Conservation (phyloP, 306 rosid species). For the Heteromeles arbutifolia region DNA sequence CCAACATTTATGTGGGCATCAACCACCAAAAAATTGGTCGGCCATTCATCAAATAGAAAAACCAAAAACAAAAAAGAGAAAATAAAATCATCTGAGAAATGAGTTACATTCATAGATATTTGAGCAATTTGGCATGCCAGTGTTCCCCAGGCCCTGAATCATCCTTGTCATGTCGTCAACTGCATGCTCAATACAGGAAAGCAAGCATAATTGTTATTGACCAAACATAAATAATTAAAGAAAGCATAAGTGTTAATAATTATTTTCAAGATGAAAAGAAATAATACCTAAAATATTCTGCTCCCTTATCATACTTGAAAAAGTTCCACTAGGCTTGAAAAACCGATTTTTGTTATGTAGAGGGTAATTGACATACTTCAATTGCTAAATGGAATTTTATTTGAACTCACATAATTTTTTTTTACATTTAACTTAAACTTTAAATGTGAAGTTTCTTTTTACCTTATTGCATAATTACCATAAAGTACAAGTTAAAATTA, state of each 20-base stretch:
- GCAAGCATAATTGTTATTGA: background rate
- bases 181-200: background rate
- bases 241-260: background rate
- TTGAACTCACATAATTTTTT: too few relatives aligned
- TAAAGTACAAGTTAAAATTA: too few relatives aligned
- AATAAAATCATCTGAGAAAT: background rate
- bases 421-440: too few relatives aligned
- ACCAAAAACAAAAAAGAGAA: background rate
- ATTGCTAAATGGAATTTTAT: too few relatives aligned
- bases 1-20: constrained; percentile 61
- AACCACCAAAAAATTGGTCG: constrained; percentile 66
- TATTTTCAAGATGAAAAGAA: background rate
- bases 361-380: too few relatives aligned
- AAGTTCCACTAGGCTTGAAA: background rate
- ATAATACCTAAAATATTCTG: background rate
- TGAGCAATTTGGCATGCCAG: constrained; percentile 38
- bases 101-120: constrained; percentile 1
- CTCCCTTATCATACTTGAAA: background rate
- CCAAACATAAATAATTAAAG: background rate
- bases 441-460: too few relatives aligned
- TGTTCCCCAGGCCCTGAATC: background rate
- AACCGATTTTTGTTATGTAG: too few relatives aligned
- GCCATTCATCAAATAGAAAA: constrained; percentile 37
- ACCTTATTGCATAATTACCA: too few relatives aligned
- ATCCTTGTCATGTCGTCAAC: background rate